A percentile compares a stretch with the other conserved stretches of the same genome.
phyloP scores from a whole-genome alignment of 1,284 basidiomycete genomes.

The Taiwanofungus camphoratus region DNA sequence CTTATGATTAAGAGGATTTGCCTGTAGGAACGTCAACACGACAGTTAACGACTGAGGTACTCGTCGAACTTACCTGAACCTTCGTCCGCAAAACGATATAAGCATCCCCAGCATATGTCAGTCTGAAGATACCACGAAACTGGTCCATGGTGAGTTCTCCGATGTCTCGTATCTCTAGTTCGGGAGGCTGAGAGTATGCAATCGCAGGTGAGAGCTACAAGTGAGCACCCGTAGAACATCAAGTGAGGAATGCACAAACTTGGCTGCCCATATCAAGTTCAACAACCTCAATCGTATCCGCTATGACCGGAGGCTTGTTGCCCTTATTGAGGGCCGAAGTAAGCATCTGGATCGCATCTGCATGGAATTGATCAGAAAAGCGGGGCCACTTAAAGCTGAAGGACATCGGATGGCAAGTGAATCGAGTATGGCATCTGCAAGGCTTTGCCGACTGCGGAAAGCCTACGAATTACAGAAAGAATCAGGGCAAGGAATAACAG shows the following conservation, averaged over 20 bases:
- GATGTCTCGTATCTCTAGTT: conserved; percentile 96
- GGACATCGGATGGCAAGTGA: conserved; percentile 58
- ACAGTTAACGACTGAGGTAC: neutral
- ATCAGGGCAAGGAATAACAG: conserved; percentile 5
- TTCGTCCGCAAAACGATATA: conserved; percentile 94
- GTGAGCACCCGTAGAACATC: conserved; percentile 6
- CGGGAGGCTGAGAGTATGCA: conserved; percentile 68
- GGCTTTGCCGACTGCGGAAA: conserved; percentile 3
- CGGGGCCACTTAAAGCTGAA: conserved; percentile 98
- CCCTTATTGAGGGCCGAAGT: conserved; percentile 96
- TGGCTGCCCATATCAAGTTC: conserved; percentile 98
- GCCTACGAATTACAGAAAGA: neutral
- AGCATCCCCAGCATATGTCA: conserved; percentile 95
- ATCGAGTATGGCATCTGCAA: conserved; percentile 5
- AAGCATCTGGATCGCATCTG: conserved; percentile 90
- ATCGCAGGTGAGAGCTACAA: neutral
- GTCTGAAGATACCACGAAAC: conserved; percentile 94
- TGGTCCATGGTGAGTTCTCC: conserved; percentile 95
- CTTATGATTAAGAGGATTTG: conserved; percentile 92
- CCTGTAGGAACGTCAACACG: conserved; percentile 39
- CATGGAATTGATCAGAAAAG: conserved; percentile 93
- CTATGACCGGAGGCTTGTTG: conserved; percentile 96
- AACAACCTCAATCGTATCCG: conserved; percentile 95
- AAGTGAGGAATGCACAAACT: conserved; percentile 39
- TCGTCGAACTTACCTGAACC: conserved; percentile 69